These are phyloP conservation scores for Cutaneotrichosporon spelunceum DNA, from an alignment of 1,284 basidiomycete genomes.

Conservation along the genomic window DNA sequence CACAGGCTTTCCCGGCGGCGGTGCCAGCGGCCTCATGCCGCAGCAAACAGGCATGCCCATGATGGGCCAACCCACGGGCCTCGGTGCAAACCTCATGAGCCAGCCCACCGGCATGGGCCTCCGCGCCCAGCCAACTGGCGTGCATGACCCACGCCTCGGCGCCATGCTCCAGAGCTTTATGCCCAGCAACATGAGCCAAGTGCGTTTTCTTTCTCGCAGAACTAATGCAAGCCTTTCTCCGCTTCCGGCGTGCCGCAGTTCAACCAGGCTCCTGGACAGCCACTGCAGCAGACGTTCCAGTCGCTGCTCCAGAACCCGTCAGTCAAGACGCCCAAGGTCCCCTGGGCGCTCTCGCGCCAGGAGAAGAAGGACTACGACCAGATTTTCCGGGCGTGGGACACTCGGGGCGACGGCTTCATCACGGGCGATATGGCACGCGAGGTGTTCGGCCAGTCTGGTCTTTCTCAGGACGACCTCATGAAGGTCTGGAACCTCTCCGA, in stretches of 20 bases:
- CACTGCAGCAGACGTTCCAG: slow-evolving; percentile 58
- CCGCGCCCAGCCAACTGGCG: slow-evolving; percentile 40
- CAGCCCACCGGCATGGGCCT: slow-evolving; percentile 66
- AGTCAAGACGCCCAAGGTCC: slow-evolving; percentile 68
- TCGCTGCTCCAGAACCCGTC: slow-evolving; percentile 62
- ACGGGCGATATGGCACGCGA: slow-evolving; percentile 80
- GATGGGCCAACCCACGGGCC: slow-evolving; percentile 55
- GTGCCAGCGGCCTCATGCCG: slow-evolving; percentile 36
- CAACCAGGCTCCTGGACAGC: slow-evolving; percentile 41
- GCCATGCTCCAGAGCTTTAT: slow-evolving; percentile 85
- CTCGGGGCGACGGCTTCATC: slow-evolving; percentile 72
- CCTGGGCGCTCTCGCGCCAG: slow-evolving; percentile 82
- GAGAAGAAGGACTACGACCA: slow-evolving; percentile 97
- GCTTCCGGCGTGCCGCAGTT: slow-evolving; percentile 60
- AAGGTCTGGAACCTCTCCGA: slow-evolving; percentile 93
- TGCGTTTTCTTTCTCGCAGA: slow-evolving; percentile 26
- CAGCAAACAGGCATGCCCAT: slow-evolving; percentile 39
- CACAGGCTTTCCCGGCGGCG: slow-evolving; percentile 29
- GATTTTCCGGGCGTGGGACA: slow-evolving; percentile 96
- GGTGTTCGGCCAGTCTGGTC: slow-evolving; percentile 91
- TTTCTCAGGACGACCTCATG: slow-evolving; percentile 85
- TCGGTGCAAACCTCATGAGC: slow-evolving; percentile 58
- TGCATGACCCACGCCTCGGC: slow-evolving; percentile 70
- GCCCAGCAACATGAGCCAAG: slow-evolving; percentile 55
- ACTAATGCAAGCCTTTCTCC: slow-evolving; percentile 36